Evolutionary conservation across 1,284 basidiomycete species (phyloP), one percentile per base, ranked within the genome.

Genomic region (Volvariella volvacea): DNA sequence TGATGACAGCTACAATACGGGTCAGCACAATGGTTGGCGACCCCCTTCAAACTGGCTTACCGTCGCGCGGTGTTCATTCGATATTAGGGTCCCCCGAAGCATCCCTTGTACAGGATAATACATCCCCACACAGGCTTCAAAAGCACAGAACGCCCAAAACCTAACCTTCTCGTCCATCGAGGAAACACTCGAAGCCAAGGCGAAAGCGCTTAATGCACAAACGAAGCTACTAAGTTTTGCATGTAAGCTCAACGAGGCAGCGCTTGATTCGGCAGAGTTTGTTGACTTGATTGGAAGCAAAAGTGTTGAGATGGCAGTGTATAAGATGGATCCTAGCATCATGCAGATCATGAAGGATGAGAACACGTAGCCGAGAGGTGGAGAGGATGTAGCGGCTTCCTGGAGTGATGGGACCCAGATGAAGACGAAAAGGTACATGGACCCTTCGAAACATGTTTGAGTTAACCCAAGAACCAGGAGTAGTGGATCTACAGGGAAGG

Each of bases 391-490:
- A 10, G 77, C 68, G n/a, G 65, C 64, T 56, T 84, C 79, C 61
- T 87, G 82, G 7, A 88, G 65, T 1, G 78, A 71, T 0, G 84
- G 83, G 0, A 88, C 85, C 84, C 84, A 88, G 49, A 83, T 69
- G 64, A 88, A 88, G 51, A 88, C 85, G 61, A 87, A 88, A 46
- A 88, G 73, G 59, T 88, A 88, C 83, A 88, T 84, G 4, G 81
- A 84, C 1, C 84, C 84, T 55, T 88, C 84, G 55, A 87, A 88
- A 57, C 80, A 83, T 0, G 84, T 87, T 57, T 87, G 84, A 0
- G 78, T 80, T 42, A 85, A 63, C 12, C 83, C 81, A n/a, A 88
- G 71, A n/a, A 74, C 72, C 46, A 85, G 62, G 12, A 88, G 68
- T 19, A 75, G 58, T 0, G 75, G 70, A 55, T 87, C 84, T 82